A percentile compares a stretch with the other conserved stretches of the same genome.
Evolutionary conservation across 2,329 filamentous ascomycete species (phyloP).

Genomic region (Cladophialophora yegresii): DNA sequence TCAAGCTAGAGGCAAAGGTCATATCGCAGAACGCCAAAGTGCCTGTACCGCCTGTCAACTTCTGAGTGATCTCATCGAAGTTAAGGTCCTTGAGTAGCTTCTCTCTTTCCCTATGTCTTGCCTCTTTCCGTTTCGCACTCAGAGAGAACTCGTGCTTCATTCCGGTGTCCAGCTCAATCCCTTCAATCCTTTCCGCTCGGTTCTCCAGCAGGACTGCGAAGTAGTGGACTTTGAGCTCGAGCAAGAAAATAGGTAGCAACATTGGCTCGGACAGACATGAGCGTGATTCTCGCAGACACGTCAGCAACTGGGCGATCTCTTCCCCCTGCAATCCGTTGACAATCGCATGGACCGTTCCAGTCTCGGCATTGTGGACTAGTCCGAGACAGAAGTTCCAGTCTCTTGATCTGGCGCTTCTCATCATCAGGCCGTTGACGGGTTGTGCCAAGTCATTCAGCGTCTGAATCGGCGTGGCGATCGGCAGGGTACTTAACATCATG

Average conservation of each 20-base stretch:
- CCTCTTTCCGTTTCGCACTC: constrained; percentile 5
- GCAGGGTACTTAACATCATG: constrained; percentile 28
- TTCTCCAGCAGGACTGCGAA: constrained; percentile 27
- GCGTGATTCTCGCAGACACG: constrained; percentile 17
- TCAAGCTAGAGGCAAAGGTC: constrained; percentile 21
- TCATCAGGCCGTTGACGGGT: constrained; percentile 19
- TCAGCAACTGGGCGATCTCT: constrained; percentile 16
- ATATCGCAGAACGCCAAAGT: constrained; percentile 26
- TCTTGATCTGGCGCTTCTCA: constrained; percentile 24
- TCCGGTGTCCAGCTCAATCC: constrained; percentile 25
- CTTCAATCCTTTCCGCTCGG: constrained; percentile 22
- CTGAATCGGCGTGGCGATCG: constrained; percentile 15
- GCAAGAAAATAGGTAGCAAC: constrained; percentile 23
- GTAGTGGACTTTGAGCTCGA: constrained; percentile 27
- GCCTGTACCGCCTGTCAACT: constrained; percentile 26
- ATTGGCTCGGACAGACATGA: constrained; percentile 14
- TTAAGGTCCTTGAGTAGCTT: constrained; percentile 17
- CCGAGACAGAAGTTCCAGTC: constrained; percentile 30
- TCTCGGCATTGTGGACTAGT: constrained; percentile 16
- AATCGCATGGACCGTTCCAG: constrained; percentile 7
- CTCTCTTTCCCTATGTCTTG: constrained; percentile 12
- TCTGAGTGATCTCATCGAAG: constrained; percentile 27
- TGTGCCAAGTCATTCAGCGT: neutral
- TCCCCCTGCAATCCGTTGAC: constrained; percentile 23
- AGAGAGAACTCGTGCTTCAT: constrained; percentile 26